Evolutionary conservation across 768 basidiomycete species (phyloP), one percentile per base, ranked within the genome.

Genomic region (Boletus tomentosulus): DNA sequence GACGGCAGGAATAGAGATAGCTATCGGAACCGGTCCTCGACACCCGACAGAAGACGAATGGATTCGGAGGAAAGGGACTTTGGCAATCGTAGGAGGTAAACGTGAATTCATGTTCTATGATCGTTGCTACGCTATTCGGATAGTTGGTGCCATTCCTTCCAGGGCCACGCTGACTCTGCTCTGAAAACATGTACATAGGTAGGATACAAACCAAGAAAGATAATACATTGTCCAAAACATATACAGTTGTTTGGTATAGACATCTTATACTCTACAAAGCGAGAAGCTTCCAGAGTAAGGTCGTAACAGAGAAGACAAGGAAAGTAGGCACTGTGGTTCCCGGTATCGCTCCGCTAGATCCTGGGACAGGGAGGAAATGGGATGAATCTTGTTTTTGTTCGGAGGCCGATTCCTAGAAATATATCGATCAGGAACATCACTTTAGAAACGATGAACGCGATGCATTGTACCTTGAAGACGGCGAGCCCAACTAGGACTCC

Each of bases 401-500:
- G n/a, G 73, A 75, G 0, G 79, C 72, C 3, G 83, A 80, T 76
- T 89, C 68, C 87, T 89, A 24, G 8, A 7, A 30, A 45, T 42
- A 51, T 28, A 2, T 30, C 1, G 45, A 44, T 52, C 25, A 54
- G 49, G 3, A 39, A 19, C 16, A 11, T 43, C 46, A 46, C 11
- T 16, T 19, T 25, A 11, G 3, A 24, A 19, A 28, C 34, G 19
- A 24, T 5, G 19, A 8, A 54, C 12, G n/a, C 34, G 37, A 50
- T 24, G 35, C n/a, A 59, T 16, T 33, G 3, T 59, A 88, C 89
- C 78, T 93, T 94, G 78, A 93, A 94, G 2, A 80, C 83, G 25
- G 81, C 84, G 3, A 93, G 65, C 19, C 93, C 90, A 24, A 93
- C 84, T 22, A 95, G 72, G 48, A 95, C 69, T 0, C 89, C 91